Evolutionary conservation across 192 early-diverging fungal genomes (phyloP).

Genomic region (Podila horticola): DNA sequence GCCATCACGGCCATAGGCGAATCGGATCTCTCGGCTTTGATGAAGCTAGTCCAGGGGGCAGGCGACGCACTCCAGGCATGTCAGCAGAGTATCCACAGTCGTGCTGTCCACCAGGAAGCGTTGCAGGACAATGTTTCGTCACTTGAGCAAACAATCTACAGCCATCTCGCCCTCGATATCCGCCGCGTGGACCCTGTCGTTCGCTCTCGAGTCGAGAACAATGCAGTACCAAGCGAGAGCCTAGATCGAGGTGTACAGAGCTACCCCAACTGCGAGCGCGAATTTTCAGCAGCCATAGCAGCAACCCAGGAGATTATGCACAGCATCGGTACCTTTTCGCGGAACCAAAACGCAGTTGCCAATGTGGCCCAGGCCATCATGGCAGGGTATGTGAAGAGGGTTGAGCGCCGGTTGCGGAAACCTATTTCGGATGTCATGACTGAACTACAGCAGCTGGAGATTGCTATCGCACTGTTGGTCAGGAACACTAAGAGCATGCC

Average conservation of each 20-base stretch:
- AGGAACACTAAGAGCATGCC: slow-evolving; percentile 8
- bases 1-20: neutral
- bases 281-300: neutral
- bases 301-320: neutral
- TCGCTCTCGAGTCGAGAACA: neutral
- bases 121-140: neutral
- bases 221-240: neutral
- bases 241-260: neutral
- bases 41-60: slow-evolving; percentile 5
- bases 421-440: neutral
- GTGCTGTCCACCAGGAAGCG: neutral
- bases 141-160: slow-evolving; percentile 23
- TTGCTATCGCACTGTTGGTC: slow-evolving; percentile 1
- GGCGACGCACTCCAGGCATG: slow-evolving; percentile 25
- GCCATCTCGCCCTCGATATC: slow-evolving; percentile 4
- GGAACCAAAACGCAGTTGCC: neutral
- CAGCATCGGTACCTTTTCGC: too few species aligned
- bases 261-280: neutral
- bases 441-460: slow-evolving; percentile 10
- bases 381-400: neutral
- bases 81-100: slow-evolving; percentile 8
- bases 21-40: neutral
- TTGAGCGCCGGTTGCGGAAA: neutral
- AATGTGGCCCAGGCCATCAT: neutral
- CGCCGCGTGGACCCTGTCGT: slow-evolving; percentile 3